A percentile compares a stretch with the other conserved stretches of the same genome.
Conservation (phyloP, 768 basidiomycete genomes). For the Termitomyces sp. region DNA sequence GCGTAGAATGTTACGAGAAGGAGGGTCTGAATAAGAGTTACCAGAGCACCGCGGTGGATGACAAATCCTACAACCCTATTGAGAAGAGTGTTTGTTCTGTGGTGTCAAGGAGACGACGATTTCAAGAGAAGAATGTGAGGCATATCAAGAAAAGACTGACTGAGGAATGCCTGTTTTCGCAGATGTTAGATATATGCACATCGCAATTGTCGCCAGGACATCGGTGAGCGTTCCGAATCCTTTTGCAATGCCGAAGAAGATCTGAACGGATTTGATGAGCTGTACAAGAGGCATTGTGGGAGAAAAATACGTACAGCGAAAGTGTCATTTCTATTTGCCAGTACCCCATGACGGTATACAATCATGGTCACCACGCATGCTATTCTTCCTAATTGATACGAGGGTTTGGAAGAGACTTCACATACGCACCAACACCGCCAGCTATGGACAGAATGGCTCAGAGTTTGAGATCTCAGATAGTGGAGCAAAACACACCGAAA, state of each 20-base stretch:
- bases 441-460: not conserved
- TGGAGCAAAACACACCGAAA: not conserved
- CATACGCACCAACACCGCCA: not conserved
- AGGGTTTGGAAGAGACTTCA: not conserved
- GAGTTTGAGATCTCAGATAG: not conserved
- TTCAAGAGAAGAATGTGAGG: not conserved
- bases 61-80: slow-evolving; percentile 33
- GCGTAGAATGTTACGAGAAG: slow-evolving; percentile 37
- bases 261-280: slow-evolving; percentile 17
- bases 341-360: not conserved
- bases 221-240: slow-evolving; percentile 38
- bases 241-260: slow-evolving; percentile 38
- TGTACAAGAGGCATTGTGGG: not conserved
- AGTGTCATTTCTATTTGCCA: not conserved
- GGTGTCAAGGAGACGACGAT: not conserved
- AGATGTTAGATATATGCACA: slow-evolving; percentile 32
- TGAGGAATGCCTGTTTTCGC: slow-evolving; percentile 30
- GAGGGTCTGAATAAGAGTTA: slow-evolving; percentile 35
- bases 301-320: slow-evolving; percentile 23
- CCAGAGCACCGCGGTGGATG: slow-evolving; percentile 39
- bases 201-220: slow-evolving; percentile 36
- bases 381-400: not conserved
- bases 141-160: slow-evolving; percentile 17
- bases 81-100: slow-evolving; percentile 28
- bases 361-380: not conserved